phyloP scores from a whole-genome alignment of 2,329 filamentous ascomycete genomes.

The Aspergillus costaricaensis region DNA sequence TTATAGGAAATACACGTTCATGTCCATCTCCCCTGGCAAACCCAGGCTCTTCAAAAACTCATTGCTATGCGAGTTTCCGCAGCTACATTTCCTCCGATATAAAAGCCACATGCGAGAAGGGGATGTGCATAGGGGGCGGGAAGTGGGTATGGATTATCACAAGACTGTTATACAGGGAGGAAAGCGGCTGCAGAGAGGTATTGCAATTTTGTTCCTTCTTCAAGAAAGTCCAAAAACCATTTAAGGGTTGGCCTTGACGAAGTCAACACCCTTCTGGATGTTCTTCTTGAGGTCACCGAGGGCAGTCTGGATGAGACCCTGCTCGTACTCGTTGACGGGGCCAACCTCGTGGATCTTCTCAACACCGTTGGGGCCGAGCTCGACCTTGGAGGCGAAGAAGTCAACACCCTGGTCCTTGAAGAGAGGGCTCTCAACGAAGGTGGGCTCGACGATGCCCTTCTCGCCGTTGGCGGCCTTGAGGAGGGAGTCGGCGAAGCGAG shows the following conservation, averaged over 20 bases:
- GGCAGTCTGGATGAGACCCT: constrained; percentile 84
- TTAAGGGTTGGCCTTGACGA: constrained; percentile 61
- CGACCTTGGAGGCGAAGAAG: constrained; percentile 94
- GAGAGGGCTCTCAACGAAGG: constrained; percentile 93
- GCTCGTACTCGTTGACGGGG: constrained; percentile 79
- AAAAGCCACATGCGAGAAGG: constrained; percentile 21
- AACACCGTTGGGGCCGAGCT: constrained; percentile 94
- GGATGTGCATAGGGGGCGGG: constrained; percentile 12
- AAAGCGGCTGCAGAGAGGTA: constrained; percentile 19
- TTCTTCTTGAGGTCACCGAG: constrained; percentile 70
- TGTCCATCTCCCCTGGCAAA: constrained; percentile 9
- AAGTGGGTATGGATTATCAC: constrained; percentile 15
- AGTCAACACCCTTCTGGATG: constrained; percentile 79
- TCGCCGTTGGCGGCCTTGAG: constrained; percentile 90
- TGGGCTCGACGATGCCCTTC: constrained; percentile 93
- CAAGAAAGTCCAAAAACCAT: constrained; percentile 20
- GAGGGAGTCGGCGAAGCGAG: constrained; percentile 81
- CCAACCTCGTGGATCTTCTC: constrained; percentile 90
- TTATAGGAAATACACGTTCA: constrained; percentile 15
- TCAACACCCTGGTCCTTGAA: constrained; percentile 98
- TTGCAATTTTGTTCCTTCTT: neutral
- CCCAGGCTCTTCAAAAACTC: neutral
- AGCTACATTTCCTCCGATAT: constrained; percentile 27
- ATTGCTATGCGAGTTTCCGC: constrained; percentile 9
- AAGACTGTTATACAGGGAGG: constrained; percentile 33